Conservation (phyloP, 129 eudicot genomes). For the Erigeron canadensis region DNA sequence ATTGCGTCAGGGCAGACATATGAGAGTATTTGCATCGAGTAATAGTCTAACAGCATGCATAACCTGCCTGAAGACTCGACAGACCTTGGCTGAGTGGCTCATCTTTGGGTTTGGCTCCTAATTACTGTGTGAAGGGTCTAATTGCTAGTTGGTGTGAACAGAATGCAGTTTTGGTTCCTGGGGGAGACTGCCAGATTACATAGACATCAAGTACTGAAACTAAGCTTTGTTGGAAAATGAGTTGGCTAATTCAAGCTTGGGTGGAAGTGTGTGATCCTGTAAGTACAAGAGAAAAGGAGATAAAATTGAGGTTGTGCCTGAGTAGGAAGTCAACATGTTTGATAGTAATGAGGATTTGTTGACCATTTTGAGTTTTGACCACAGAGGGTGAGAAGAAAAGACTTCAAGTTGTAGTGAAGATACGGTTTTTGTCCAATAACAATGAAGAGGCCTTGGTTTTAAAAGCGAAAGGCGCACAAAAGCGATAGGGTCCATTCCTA, state of each 20-base stretch:
- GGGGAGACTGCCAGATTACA: constrained; percentile 85
- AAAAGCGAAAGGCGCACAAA: too few species aligned
- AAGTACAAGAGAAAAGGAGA: constrained; percentile 52
- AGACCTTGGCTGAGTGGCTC: constrained; percentile 49
- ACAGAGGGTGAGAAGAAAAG: constrained; percentile 48
- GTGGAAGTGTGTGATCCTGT: constrained; percentile 49
- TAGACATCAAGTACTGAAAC: constrained; percentile 89
- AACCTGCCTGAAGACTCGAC: constrained; percentile 89
- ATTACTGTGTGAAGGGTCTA: constrained; percentile 88
- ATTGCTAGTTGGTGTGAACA: constrained; percentile 97
- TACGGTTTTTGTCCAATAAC: constrained; percentile 75
- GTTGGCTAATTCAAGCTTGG: constrained; percentile 45
- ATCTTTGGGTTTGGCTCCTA: constrained; percentile 82
- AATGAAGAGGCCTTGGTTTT: constrained; percentile 98
- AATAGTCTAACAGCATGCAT: constrained; percentile 84
- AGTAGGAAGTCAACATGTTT: constrained; percentile 38
- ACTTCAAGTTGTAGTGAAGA: constrained; percentile 62
- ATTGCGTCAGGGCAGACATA: constrained; percentile 96
- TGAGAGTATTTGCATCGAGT: constrained; percentile 86
- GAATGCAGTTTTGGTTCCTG: constrained; percentile 72
- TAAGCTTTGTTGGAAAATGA: constrained; percentile 59
- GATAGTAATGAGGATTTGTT: constrained; percentile 56
- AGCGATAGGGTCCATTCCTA: too few species aligned
- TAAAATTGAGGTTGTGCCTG: constrained; percentile 56
- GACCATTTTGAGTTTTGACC: constrained; percentile 36